phyloP scores from a whole-genome alignment of 2,329 filamentous ascomycete genomes.

The Fusarium cyanostomum region DNA sequence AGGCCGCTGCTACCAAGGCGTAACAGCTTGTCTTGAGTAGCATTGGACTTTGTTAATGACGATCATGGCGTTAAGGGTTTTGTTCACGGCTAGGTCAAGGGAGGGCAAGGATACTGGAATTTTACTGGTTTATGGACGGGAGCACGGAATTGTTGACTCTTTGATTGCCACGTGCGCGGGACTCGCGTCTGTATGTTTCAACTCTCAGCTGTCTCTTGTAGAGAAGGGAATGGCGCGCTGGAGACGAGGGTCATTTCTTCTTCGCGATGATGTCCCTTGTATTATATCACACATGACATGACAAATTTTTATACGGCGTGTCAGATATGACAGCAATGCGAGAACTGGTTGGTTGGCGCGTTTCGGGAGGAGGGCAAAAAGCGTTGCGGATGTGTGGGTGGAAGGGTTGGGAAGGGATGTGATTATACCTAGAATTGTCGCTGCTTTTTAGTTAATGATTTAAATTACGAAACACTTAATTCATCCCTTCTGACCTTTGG shows the following conservation, averaged over 20 bases:
- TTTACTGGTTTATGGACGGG: slow-evolving; percentile 39
- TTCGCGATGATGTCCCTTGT: slow-evolving; percentile 38
- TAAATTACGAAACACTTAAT: slow-evolving; percentile 15
- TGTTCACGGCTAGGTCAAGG: slow-evolving; percentile 40
- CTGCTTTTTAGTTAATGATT: slow-evolving; percentile 27
- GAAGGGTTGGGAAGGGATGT: slow-evolving; percentile 20
- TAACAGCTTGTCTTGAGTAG: slow-evolving; percentile 38
- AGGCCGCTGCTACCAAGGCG: slow-evolving; percentile 56
- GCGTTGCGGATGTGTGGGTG: slow-evolving; percentile 25
- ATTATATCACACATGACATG: slow-evolving; percentile 37
- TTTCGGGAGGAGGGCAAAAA: slow-evolving; percentile 21
- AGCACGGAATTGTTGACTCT: slow-evolving; percentile 38
- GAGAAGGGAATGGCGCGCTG: slow-evolving; percentile 26
- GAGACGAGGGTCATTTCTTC: slow-evolving; percentile 32
- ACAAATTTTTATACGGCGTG: slow-evolving; percentile 30
- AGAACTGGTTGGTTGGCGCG: slow-evolving; percentile 27
- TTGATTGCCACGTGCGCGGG: slow-evolving; percentile 38
- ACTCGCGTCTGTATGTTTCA: slow-evolving; percentile 31
- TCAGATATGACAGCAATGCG: slow-evolving; percentile 28
- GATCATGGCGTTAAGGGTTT: slow-evolving; percentile 50
- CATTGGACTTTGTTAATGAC: slow-evolving; percentile 50
- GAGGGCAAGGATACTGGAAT: slow-evolving; percentile 42
- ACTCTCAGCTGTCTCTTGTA: slow-evolving; percentile 34
- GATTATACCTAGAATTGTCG: slow-evolving; percentile 41
- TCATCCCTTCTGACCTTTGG: not conserved